Conservation (phyloP, 306 rosid species). For the Glycine latifolia region DNA sequence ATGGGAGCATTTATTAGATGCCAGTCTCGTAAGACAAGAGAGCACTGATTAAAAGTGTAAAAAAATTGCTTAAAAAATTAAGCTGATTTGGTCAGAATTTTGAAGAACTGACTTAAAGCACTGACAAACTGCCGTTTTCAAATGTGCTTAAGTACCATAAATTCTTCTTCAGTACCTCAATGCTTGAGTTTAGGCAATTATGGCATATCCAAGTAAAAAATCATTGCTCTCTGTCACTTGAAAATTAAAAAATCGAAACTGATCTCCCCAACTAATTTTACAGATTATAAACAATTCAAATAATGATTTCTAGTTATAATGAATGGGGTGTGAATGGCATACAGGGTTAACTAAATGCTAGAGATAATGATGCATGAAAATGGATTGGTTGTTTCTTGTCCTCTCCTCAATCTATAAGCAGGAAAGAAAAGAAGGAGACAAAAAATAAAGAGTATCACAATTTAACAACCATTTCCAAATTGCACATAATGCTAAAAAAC, state of each 20-base stretch:
- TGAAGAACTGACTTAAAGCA: slow-evolving; percentile 20
- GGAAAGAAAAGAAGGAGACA: neutral
- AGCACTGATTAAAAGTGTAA: neutral
- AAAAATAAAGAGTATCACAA: neutral
- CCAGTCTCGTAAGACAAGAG: slow-evolving; percentile 18
- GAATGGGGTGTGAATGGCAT: neutral
- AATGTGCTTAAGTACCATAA: slow-evolving; percentile 9
- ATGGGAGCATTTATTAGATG: slow-evolving; percentile 16
- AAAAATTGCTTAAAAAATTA: slow-evolving; percentile 2
- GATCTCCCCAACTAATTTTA: neutral
- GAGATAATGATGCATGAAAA: slow-evolving; percentile 18
- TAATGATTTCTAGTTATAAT: slow-evolving; percentile 11
- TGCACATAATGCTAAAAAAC: slow-evolving; percentile 4
- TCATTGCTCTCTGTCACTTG: neutral
- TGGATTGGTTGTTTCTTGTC: neutral
- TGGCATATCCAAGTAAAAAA: slow-evolving; percentile 27
- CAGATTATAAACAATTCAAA: neutral
- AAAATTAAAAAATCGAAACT: neutral
- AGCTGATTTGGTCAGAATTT: neutral
- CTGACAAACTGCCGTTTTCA: slow-evolving; percentile 3
- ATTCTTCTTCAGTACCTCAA: slow-evolving; percentile 25
- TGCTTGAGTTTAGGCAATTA: slow-evolving; percentile 7
- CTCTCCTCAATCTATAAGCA: slow-evolving; percentile 1
- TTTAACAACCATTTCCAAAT: neutral
- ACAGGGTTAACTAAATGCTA: neutral